Percentiles rank a stretch among this genome's conserved stretches.
phyloP scores from a whole-genome alignment of 2,329 filamentous ascomycete genomes.

The Penicillium griseofulvum region DNA sequence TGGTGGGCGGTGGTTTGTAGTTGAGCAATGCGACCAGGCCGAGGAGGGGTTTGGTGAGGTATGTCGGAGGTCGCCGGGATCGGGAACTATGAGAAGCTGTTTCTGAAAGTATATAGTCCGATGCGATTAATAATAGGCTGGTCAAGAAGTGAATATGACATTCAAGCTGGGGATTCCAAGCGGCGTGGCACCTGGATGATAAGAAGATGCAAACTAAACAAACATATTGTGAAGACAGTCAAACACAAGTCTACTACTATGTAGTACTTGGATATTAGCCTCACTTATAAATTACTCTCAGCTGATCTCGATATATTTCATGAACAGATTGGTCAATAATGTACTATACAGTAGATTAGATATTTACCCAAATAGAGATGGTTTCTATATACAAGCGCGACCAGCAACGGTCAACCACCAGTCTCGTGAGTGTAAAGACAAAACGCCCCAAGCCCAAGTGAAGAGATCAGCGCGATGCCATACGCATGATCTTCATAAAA shows the following conservation, averaged over 20 bases:
- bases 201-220: constrained; percentile 22
- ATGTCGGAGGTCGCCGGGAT: not conserved
- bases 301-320: not conserved
- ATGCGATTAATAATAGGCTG: not conserved
- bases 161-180: not conserved
- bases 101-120: not conserved
- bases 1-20: not conserved
- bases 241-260: not conserved
- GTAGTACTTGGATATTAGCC: not conserved
- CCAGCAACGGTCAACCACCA: constrained; percentile 4
- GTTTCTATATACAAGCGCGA: constrained; percentile 19
- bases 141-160: not conserved
- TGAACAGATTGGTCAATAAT: constrained; percentile 1
- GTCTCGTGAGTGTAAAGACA: constrained; percentile 5
- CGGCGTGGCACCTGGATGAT: constrained; percentile 6
- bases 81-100: not conserved
- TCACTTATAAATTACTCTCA: not conserved
- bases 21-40: not conserved
- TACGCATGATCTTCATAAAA: constrained; percentile 6
- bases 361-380: constrained; percentile 15
- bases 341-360: constrained; percentile 19
- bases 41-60: not conserved
- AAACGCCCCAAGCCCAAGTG: constrained; percentile 1
- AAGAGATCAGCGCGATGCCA: constrained; percentile 13
- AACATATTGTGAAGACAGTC: constrained; percentile 6